Evolutionary conservation across 768 basidiomycete species (phyloP).

Genomic region (Boletus tomentosulus): DNA sequence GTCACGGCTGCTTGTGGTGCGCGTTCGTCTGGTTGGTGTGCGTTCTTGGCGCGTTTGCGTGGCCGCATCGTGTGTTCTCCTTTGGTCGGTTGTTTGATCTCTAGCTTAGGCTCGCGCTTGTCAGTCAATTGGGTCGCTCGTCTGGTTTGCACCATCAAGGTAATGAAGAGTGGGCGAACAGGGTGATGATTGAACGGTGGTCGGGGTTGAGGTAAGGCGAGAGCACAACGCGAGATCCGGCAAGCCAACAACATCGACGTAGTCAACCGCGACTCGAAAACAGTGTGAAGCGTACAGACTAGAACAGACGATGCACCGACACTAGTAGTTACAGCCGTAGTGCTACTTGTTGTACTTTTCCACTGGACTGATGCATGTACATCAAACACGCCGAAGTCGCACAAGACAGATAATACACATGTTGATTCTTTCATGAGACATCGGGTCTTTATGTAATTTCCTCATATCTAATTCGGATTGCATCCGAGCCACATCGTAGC

Average conservation of each 20-base stretch:
- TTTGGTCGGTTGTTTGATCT: background rate
- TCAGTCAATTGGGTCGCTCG: slow-evolving; percentile 7
- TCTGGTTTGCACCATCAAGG: slow-evolving; percentile 25
- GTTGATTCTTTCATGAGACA: no score
- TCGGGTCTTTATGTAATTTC: no score
- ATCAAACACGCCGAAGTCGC: background rate
- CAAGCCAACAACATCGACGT: background rate
- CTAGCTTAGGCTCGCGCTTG: background rate
- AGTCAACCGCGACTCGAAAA: no score
- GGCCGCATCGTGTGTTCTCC: slow-evolving; percentile 1
- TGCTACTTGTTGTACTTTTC: no score
- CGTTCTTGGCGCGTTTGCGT: slow-evolving; percentile 14
- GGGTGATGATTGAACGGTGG: background rate
- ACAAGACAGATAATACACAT: no score
- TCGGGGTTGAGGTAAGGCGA: background rate
- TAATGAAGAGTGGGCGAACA: background rate
- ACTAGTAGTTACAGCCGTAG: no score
- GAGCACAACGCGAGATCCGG: background rate
- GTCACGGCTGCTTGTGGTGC: background rate
- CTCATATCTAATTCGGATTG: background rate
- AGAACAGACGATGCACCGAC: no score
- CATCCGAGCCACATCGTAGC: background rate
- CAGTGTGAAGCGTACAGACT: no score
- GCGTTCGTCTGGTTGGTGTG: background rate
- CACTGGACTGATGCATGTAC: background rate